Percentiles rank a stretch among this genome's conserved stretches.
Evolutionary conservation across 2,329 filamentous ascomycete genomes (phyloP).

Genomic region (Beauveria caledonica): DNA sequence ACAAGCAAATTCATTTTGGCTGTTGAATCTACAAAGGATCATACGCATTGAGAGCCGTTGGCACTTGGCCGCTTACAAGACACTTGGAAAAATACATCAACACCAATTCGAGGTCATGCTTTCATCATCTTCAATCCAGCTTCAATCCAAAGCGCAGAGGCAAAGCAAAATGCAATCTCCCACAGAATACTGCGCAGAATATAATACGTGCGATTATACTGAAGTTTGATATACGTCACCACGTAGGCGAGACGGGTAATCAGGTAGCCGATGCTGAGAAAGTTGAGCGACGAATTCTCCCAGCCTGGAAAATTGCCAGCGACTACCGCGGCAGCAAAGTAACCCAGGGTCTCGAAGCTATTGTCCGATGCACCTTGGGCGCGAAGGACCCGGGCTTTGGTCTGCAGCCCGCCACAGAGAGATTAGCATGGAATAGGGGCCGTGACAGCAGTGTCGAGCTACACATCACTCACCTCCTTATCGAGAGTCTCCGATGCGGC

Average conservation of each 20-base stretch:
- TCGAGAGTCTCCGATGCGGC: neutral
- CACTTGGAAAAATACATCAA: neutral
- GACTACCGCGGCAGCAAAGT: conserved; percentile 27
- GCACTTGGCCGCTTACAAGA: neutral
- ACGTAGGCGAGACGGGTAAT: conserved; percentile 26
- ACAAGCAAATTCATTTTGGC: too few species aligned
- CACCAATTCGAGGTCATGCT: neutral
- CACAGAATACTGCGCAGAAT: conserved; percentile 26
- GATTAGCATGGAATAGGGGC: neutral
- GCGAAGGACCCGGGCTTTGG: conserved; percentile 44
- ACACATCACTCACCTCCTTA: neutral
- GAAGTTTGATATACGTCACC: conserved; percentile 28
- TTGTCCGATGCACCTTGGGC: conserved; percentile 36
- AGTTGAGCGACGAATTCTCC: conserved; percentile 23
- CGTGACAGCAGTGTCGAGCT: neutral
- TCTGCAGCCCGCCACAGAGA: conserved; percentile 17
- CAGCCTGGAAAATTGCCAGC: conserved; percentile 30
- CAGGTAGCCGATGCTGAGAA: conserved; percentile 25
- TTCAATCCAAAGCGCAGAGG: neutral
- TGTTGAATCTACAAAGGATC: too few species aligned
- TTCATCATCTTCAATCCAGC: neutral
- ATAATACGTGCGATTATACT: conserved; percentile 28
- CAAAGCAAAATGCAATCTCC: conserved; percentile 11
- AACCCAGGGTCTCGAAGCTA: conserved; percentile 26
- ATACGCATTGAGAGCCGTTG: too few species aligned